phyloP scores from a whole-genome alignment of 164 flowering plant species.

The Vitis rupestris region DNA sequence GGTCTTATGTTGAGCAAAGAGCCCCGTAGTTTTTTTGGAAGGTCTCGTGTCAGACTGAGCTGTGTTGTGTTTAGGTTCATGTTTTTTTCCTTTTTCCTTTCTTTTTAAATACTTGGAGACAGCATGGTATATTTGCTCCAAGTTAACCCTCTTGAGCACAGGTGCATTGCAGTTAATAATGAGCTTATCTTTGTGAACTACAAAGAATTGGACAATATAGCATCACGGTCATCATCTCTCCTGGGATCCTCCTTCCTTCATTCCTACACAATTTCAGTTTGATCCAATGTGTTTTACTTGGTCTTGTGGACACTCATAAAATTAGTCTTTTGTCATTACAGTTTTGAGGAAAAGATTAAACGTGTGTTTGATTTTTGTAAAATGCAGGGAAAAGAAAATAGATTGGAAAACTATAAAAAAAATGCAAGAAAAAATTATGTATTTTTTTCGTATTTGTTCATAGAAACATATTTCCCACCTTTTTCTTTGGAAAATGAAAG shows the following conservation, averaged over 20 bases:
- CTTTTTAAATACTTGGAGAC: background rate
- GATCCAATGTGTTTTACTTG: background rate
- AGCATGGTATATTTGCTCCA: constrained; percentile 3
- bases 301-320: background rate
- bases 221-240: background rate
- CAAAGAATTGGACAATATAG: background rate
- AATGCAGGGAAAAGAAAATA: no score
- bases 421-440: no score
- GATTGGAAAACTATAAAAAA: no score
- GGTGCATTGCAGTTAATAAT: constrained; percentile 12
- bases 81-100: constrained; percentile 1
- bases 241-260: no score
- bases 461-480: no score
- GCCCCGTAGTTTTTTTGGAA: constrained; percentile 18
- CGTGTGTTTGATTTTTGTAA: no score
- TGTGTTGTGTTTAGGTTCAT: constrained; percentile 12
- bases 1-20: constrained; percentile 61
- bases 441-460: no score
- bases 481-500: no score
- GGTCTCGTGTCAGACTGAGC: constrained; percentile 11
- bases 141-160: background rate
- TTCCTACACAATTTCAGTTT: background rate
- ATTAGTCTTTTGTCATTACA: no score
- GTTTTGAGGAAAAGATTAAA: no score
- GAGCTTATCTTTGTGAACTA: background rate